Base-by-base conservation (phyloP, 1,284 basidiomycete genomes). In the Ceratobasidium sp. region DNA sequence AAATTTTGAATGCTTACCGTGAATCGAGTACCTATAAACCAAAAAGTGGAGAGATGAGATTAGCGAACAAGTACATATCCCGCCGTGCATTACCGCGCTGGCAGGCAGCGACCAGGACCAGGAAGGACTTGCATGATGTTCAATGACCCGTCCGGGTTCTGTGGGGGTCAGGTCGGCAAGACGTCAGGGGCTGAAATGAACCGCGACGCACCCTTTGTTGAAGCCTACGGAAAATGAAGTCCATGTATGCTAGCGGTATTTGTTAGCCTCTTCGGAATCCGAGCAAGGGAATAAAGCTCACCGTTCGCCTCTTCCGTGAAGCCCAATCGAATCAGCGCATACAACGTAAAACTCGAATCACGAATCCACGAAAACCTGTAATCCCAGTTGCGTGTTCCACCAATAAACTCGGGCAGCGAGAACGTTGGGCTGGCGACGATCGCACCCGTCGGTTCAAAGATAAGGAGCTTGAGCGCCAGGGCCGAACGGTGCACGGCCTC, bases 401-500 rank as follows among this genome's bases (percentile, higher is more conserved):
- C 93, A 42, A 96, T 92, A 76, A 88, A 91, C 79, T 97, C 95
- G 0, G 95, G 95, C 11, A 98, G 82, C 75, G 91, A 92, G 81
- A 98, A 97, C 0, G 95, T 97, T 0, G 95, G 94, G 74, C 92
- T 94, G 0, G 95, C 95, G 4, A 96, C 89, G 60, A 96, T 91
- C 0, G 95, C 95, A 30, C 80, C 80, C 0, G 92, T 95, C 0
- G 92, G 92, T 77, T 94, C 91, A 77, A 85, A 95, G 53, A 93
- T 93, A 74, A 95, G 84, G n/a, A 95, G 83, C 79, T 92, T 92
- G 71, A 93, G 82, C 0, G 92, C 92, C n/a, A 96, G 84, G 0
- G 93, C 95, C 72, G 91, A 93, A 33, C 94, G 87, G 78, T 93
- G 87, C 2, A 96, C 93, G 0, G 89, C 88, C 80, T 98, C 95